Percentiles rank a stretch among this genome's conserved stretches.
These are phyloP conservation scores for Saccharomyces pastorianus DNA, from an alignment of 1,139 yeast genomes.

Conservation along the genomic window DNA sequence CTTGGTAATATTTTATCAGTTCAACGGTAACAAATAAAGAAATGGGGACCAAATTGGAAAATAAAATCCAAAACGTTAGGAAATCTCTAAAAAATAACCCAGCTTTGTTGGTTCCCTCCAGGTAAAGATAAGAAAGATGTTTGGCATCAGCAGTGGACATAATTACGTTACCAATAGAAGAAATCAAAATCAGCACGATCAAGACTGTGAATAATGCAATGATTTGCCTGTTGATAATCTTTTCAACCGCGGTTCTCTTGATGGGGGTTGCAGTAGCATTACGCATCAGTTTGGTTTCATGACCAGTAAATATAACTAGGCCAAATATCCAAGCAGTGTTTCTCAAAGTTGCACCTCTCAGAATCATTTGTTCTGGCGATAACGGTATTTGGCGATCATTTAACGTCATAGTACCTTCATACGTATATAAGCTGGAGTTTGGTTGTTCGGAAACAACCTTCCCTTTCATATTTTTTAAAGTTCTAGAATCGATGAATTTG, in stretches of 20 bases:
- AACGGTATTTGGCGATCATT: constrained; percentile 57
- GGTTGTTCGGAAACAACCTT: constrained; percentile 80
- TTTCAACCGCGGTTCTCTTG: constrained; percentile 92
- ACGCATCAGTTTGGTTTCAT: constrained; percentile 95
- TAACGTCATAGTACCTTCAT: constrained; percentile 78
- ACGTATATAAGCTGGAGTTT: constrained; percentile 87
- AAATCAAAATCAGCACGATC: constrained; percentile 64
- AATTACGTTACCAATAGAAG: constrained; percentile 82
- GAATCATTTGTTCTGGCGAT: constrained; percentile 79
- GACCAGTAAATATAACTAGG: constrained; percentile 90
- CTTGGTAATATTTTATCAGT: constrained; percentile 90
- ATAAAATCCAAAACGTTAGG: constrained; percentile 90
- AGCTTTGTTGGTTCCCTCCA: constrained; percentile 63
- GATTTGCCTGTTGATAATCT: constrained; percentile 88
- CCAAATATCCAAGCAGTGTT: constrained; percentile 97
- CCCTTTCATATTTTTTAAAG: constrained; percentile 47
- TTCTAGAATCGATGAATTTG: constrained; percentile 58
- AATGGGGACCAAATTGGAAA: constrained; percentile 91
- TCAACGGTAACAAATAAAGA: constrained; percentile 93
- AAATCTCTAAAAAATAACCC: constrained; percentile 76
- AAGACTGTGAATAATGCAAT: constrained; percentile 77
- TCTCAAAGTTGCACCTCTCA: constrained; percentile 92
- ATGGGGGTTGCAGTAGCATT: constrained; percentile 98
- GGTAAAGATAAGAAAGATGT: constrained; percentile 52
- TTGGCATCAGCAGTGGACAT: constrained; percentile 50